Evolutionary conservation across 345 rosid genomes (phyloP).

Genomic region (Brassica incana): DNA sequence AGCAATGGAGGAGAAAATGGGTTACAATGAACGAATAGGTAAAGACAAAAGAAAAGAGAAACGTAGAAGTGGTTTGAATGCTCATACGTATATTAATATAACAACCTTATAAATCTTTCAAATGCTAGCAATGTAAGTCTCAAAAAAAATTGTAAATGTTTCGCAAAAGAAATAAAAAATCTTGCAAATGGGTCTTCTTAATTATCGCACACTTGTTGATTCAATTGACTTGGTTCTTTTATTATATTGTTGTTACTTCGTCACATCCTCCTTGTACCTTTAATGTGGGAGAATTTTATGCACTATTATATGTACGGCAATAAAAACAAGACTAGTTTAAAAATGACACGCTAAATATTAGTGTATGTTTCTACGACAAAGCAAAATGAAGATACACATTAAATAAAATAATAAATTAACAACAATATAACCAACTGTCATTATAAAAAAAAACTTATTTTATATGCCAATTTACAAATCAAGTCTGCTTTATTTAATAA

Average conservation of each 20-base stretch:
- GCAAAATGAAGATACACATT: neutral
- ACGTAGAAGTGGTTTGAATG: neutral
- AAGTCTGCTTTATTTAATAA: neutral
- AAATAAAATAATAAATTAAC: neutral
- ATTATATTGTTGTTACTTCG: conserved; percentile 1
- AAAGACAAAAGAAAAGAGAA: neutral
- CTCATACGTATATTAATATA: conserved; percentile 1
- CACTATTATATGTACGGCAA: neutral
- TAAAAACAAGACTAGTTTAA: neutral
- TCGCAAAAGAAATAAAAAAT: neutral
- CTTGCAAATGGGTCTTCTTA: neutral
- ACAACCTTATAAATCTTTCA: neutral
- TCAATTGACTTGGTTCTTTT: neutral
- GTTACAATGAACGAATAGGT: neutral
- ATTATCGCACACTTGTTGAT: neutral
- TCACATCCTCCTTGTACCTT: neutral
- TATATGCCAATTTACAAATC: neutral
- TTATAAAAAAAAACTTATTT: neutral
- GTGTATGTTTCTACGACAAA: neutral
- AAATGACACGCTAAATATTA: neutral
- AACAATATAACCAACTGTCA: neutral
- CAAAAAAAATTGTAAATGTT: neutral
- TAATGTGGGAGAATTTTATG: neutral
- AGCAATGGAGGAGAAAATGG: neutral
- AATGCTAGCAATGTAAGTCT: neutral